Evolutionary conservation across 202 grass and related monocot species (phyloP), one percentile per base, ranked within the genome.

Genomic region (Zoysia matrella): DNA sequence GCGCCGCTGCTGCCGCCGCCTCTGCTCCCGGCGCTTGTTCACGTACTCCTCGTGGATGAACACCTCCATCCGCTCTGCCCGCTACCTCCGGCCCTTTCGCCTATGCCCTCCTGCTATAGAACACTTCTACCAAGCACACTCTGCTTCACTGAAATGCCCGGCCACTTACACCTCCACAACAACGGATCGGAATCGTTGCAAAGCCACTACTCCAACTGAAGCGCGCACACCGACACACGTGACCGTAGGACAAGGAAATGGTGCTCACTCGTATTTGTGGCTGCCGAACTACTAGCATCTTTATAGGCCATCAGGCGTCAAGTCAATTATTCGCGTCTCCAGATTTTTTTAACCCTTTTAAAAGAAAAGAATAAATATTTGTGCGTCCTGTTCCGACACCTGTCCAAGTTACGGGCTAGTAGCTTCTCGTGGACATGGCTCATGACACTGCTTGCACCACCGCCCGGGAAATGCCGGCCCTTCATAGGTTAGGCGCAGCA

Each of bases 1-100:
- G 10, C 52, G 53, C n/a, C 68, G 44, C 18, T 76, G 74, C 66
- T 73, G 75, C 65, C 73, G 75, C 65, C 73, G n/a, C 70, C 82
- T 80, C 72, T 86, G 87, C 86, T 92, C 83, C 54, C 76, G 68
- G 53, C 86, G 84, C 80, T 84, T 92, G 73, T 52, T 68, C 12
- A 92, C 80, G 78, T 89, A 92, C 47, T 89, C 90, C 80, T 89
- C 86, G 50, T 78, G 84, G 73, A 92, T 92, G 80, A 92, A 92
- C 77, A 73, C 69, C 50, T 92, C 90, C 60, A 92, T 65, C 5
- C 30, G 60, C 10, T 9, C 36, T 42, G 13, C 45, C 5, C n/a
- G 11, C 3, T 55, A 5, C 30, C 30, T 36, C 30, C 30, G 30
- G 30, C 30, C 30, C 30, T 36, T 36, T 36, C 30, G 30, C 30